These are phyloP conservation scores for Cyberlindnera euphorbiae DNA, from an alignment of 805 yeast species.

Conservation along the genomic window DNA sequence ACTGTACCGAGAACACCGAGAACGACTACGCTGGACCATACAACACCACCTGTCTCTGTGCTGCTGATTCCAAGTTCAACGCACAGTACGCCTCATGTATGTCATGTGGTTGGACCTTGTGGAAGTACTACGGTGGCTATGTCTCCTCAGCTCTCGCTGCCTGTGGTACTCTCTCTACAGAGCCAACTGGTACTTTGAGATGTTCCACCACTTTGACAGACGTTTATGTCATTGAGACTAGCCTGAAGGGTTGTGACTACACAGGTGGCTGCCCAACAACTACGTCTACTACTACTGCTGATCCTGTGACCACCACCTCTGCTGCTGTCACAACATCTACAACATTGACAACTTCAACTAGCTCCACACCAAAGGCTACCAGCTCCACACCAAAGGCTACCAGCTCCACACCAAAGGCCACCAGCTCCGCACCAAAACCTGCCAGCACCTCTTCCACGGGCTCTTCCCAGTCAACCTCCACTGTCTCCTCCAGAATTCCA, in stretches of 20 bases:
- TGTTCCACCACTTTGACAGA: constrained; percentile 21
- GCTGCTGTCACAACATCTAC: constrained; percentile 8
- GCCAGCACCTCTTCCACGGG: too few species aligned
- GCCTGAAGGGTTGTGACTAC: constrained; percentile 8
- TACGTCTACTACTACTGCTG: background rate
- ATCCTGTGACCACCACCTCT: background rate
- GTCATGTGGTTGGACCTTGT: constrained; percentile 35
- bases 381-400: too few species aligned
- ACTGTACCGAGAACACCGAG: constrained; percentile 17
- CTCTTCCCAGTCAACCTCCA: too few species aligned
- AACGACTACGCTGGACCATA: constrained; percentile 12
- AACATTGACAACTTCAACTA: background rate
- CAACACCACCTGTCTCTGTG: constrained; percentile 19
- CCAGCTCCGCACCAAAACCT: too few species aligned
- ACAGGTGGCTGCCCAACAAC: background rate
- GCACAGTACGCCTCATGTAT: constrained; percentile 25
- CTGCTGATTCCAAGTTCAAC: constrained; percentile 17
- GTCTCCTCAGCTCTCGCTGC: constrained; percentile 25
- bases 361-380: background rate
- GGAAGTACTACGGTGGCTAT: constrained; percentile 28
- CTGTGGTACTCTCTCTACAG: constrained; percentile 20
- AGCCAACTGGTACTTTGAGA: constrained; percentile 31
- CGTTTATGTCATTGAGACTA: background rate
- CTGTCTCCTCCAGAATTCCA: too few species aligned
- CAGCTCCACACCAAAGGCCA: too few species aligned